phyloP scores from a whole-genome alignment of 2,329 filamentous ascomycete species.

The Curvularia sp. region DNA sequence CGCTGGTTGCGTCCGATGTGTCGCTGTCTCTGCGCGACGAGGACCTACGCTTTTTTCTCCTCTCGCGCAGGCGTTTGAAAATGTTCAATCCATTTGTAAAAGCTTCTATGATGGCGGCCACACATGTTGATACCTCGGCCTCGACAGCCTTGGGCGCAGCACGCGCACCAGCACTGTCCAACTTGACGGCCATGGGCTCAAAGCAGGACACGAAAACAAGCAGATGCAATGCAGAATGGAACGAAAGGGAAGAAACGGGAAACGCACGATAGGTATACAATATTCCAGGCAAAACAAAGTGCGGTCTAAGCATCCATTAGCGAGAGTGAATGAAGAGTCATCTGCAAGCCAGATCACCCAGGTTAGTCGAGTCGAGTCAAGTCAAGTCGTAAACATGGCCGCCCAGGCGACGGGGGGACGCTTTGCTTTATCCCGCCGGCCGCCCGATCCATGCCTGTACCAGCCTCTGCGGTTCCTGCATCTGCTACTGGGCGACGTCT shows the following conservation, averaged over 20 bases:
- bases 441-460: slow-evolving; percentile 25
- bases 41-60: slow-evolving; percentile 41
- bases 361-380: slow-evolving; percentile 22
- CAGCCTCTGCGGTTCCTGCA: slow-evolving; percentile 39
- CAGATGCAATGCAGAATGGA: slow-evolving; percentile 14
- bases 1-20: slow-evolving; percentile 29
- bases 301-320: slow-evolving; percentile 30
- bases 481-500: slow-evolving; percentile 41
- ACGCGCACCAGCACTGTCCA: slow-evolving; percentile 22
- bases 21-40: slow-evolving; percentile 30
- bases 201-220: slow-evolving; percentile 20
- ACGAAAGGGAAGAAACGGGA: slow-evolving; percentile 16
- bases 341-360: slow-evolving; percentile 24
- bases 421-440: slow-evolving; percentile 40
- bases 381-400: slow-evolving; percentile 13
- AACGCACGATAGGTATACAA: slow-evolving; percentile 21
- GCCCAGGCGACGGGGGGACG: slow-evolving; percentile 22
- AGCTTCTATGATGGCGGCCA: slow-evolving; percentile 53
- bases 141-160: slow-evolving; percentile 28
- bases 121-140: slow-evolving; percentile 44
- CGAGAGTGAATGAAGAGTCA: slow-evolving; percentile 37
- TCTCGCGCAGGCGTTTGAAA: slow-evolving; percentile 52
- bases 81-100: slow-evolving; percentile 56
- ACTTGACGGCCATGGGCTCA: slow-evolving; percentile 35
- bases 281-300: slow-evolving; percentile 25